These are phyloP conservation scores for Celoporthe dispersa DNA, from an alignment of 2,329 filamentous ascomycete species.

Conservation along the genomic window DNA sequence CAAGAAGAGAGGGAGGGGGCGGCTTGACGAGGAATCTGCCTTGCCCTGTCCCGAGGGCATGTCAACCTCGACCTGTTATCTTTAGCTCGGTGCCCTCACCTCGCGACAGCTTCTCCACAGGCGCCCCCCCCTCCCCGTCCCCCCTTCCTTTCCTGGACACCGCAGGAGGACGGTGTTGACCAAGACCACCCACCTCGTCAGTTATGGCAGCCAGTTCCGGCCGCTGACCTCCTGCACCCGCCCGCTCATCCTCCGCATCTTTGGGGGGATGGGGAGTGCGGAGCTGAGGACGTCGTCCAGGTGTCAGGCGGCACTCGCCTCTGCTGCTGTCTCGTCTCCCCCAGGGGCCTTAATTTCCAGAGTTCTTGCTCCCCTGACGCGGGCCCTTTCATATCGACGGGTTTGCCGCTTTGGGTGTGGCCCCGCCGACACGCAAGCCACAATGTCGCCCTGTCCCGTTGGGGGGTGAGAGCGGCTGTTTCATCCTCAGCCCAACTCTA, in stretches of 20 bases:
- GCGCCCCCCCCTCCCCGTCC: too few relatives aligned
- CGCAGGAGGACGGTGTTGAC: neutral
- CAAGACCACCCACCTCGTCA: neutral
- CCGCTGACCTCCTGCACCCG: neutral
- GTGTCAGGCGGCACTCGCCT: neutral
- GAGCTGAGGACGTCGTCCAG: neutral
- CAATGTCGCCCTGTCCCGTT: slow-evolving; percentile 15
- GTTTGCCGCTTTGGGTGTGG: slow-evolving; percentile 6
- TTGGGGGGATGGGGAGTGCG: neutral
- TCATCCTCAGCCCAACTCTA: slow-evolving; percentile 23
- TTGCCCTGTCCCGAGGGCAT: neutral
- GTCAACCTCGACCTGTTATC: neutral
- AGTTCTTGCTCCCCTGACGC: neutral
- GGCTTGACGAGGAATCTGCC: neutral
- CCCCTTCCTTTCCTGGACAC: neutral
- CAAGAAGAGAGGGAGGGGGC: neutral
- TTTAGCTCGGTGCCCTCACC: neutral
- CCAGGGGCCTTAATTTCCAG: slow-evolving; percentile 17
- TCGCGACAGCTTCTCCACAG: neutral
- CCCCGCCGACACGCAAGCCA: slow-evolving; percentile 15
- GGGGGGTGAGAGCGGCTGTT: slow-evolving; percentile 24
- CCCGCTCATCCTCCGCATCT: neutral
- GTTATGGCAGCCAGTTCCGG: neutral
- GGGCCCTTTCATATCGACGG: slow-evolving; percentile 12
- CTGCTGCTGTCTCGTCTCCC: neutral